These are phyloP conservation scores for Albugo laibachii DNA, from an alignment of 352 stramenopile genomes.

Conservation along the genomic window DNA sequence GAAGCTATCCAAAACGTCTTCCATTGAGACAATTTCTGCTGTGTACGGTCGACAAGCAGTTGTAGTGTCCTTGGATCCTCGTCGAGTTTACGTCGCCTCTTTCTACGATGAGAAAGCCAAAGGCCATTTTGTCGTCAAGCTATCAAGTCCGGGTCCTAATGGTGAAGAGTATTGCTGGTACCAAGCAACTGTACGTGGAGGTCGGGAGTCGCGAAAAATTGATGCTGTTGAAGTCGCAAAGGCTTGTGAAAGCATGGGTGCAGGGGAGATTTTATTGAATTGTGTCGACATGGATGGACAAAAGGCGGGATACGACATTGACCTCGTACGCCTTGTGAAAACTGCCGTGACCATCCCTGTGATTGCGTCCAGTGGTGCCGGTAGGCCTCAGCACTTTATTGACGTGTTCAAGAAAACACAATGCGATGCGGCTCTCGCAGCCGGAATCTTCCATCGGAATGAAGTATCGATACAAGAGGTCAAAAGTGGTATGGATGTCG, in stretches of 20 bases:
- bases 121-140: slow-evolving; percentile 41
- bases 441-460: slow-evolving; percentile 96
- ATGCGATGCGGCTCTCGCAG: slow-evolving; percentile 92
- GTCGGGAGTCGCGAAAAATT: slow-evolving; percentile 80
- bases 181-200: slow-evolving; percentile 93
- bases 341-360: slow-evolving; percentile 90
- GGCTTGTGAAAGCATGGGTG: slow-evolving; percentile 84
- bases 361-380: slow-evolving; percentile 93
- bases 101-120: slow-evolving; percentile 42
- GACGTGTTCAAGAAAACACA: slow-evolving; percentile 85
- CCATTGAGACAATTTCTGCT: slow-evolving; percentile 92
- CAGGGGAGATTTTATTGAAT: slow-evolving; percentile 96
- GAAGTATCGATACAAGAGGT: slow-evolving; percentile 91
- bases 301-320: slow-evolving; percentile 73
- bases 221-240: slow-evolving; percentile 73
- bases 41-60: slow-evolving; percentile 95
- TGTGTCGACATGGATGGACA: slow-evolving; percentile 98
- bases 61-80: slow-evolving; percentile 94
- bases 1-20: slow-evolving; percentile 60
- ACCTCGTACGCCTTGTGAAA: slow-evolving; percentile 49
- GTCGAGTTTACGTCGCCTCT: slow-evolving; percentile 68
- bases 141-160: slow-evolving; percentile 75
- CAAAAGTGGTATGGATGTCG: slow-evolving; percentile 29
- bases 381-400: slow-evolving; percentile 86
- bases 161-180: slow-evolving; percentile 93